A percentile compares a stretch with the other conserved stretches of the same genome.
Evolutionary conservation across 2,329 filamentous ascomycete species (phyloP).

Genomic region (Stenocarpella maydis): DNA sequence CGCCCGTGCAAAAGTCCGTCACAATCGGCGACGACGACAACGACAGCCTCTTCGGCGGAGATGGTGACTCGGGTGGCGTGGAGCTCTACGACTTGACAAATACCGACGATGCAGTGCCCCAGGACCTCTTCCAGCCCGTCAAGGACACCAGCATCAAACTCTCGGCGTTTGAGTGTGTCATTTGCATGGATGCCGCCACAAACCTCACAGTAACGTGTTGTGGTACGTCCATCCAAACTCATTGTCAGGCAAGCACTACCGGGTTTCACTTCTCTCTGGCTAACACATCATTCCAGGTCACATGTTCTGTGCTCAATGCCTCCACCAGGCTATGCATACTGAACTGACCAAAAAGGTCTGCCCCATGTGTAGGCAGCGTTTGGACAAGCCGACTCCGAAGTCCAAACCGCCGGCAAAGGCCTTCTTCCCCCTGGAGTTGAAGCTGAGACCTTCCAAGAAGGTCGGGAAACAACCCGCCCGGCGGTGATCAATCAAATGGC

Average conservation of each 20-base stretch:
- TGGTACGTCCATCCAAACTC: conserved; percentile 55
- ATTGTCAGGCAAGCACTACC: neutral
- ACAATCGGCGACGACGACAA: conserved; percentile 33
- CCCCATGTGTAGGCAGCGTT: conserved; percentile 69
- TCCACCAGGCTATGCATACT: conserved; percentile 67
- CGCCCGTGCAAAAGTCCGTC: neutral
- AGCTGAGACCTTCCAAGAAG: conserved; percentile 65
- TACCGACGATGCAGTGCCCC: conserved; percentile 51
- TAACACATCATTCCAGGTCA: conserved; percentile 57
- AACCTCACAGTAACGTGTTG: conserved; percentile 71
- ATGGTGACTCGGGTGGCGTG: conserved; percentile 38
- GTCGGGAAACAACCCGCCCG: conserved; percentile 54
- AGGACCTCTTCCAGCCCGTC: conserved; percentile 51
- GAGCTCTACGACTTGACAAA: conserved; percentile 53
- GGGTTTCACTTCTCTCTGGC: neutral
- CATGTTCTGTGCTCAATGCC: conserved; percentile 69
- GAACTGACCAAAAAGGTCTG: conserved; percentile 65
- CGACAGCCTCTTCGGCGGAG: conserved; percentile 39
- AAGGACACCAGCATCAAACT: conserved; percentile 61
- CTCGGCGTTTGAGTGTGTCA: conserved; percentile 68
- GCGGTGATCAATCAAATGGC: neutral
- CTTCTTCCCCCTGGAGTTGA: conserved; percentile 67
- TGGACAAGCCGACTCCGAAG: conserved; percentile 53
- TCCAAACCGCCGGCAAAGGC: conserved; percentile 53
- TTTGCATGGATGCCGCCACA: conserved; percentile 71